Evolutionary conservation across 1,139 yeast species (phyloP).

Genomic region (Sugiyamaella neomexicana): DNA sequence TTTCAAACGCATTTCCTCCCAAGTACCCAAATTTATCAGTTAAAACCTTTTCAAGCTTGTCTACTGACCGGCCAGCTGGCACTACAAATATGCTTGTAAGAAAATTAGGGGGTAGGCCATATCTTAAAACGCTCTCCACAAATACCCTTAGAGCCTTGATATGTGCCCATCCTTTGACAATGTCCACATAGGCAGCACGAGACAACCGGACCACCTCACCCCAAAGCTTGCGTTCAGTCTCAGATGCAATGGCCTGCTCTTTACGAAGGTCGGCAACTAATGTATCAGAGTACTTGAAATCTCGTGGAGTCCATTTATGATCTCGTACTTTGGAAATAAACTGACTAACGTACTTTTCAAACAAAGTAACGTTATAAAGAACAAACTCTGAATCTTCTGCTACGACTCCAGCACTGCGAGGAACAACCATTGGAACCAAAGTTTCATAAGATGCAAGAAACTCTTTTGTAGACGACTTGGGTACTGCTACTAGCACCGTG

Average conservation of each 20-base stretch:
- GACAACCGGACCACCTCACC: slow-evolving; percentile 80
- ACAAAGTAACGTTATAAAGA: slow-evolving; percentile 76
- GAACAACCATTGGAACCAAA: slow-evolving; percentile 78
- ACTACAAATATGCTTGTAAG: slow-evolving; percentile 57
- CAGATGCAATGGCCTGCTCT: slow-evolving; percentile 74
- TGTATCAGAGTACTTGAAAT: slow-evolving; percentile 83
- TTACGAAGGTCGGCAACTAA: slow-evolving; percentile 66
- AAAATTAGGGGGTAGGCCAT: slow-evolving; percentile 95
- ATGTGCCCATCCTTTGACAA: slow-evolving; percentile 84
- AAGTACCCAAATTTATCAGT: slow-evolving; percentile 77
- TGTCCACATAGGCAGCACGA: slow-evolving; percentile 83
- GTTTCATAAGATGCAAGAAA: slow-evolving; percentile 75
- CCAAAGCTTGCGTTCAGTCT: slow-evolving; percentile 70
- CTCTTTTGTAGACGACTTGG: slow-evolving; percentile 53
- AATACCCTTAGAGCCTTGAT: slow-evolving; percentile 65
- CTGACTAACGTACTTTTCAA: slow-evolving; percentile 74
- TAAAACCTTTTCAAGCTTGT: slow-evolving; percentile 66
- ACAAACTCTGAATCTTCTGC: slow-evolving; percentile 71
- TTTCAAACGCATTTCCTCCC: slow-evolving; percentile 81
- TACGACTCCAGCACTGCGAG: slow-evolving; percentile 76
- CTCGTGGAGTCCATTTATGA: slow-evolving; percentile 89
- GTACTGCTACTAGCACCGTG: slow-evolving; percentile 84
- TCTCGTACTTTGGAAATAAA: slow-evolving; percentile 77
- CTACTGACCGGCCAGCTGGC: slow-evolving; percentile 38
- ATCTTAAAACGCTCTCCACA: slow-evolving; percentile 78